phyloP scores from a whole-genome alignment of 768 basidiomycete genomes.

The Trametes punicea region DNA sequence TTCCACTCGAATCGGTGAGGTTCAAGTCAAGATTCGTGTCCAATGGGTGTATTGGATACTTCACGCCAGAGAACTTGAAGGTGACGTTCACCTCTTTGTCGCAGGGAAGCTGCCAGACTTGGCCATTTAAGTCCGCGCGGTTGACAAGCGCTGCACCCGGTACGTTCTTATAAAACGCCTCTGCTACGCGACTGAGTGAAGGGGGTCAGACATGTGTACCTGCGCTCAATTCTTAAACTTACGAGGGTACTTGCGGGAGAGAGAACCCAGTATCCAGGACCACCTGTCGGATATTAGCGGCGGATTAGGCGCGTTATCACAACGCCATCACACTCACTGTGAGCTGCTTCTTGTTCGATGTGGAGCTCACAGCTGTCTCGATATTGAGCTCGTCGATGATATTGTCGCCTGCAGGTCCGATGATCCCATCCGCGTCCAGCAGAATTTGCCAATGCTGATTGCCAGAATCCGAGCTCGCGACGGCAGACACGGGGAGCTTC shows the following conservation, averaged over 20 bases:
- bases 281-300: constrained; percentile 19
- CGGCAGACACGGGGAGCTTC: constrained; percentile 44
- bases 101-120: constrained; percentile 64
- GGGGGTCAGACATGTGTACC: constrained; percentile 5
- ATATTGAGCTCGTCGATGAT: constrained; percentile 47
- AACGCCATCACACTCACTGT: constrained; percentile 33
- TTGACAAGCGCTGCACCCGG: constrained; percentile 49
- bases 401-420: constrained; percentile 56
- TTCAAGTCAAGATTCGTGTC: constrained; percentile 42
- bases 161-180: constrained; percentile 58
- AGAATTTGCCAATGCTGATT: constrained; percentile 66
- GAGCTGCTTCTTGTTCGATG: constrained; percentile 43
- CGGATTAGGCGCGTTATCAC: not conserved
- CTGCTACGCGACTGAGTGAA: constrained; percentile 43
- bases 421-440: constrained; percentile 58
- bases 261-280: constrained; percentile 72
- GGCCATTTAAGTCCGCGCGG: constrained; percentile 35
- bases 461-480: constrained; percentile 30
- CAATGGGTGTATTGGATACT: constrained; percentile 63
- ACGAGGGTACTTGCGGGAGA: constrained; percentile 59
- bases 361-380: constrained; percentile 40
- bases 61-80: constrained; percentile 54
- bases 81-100: constrained; percentile 60
- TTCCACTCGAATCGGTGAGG: constrained; percentile 25
- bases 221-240: constrained; percentile 9